Evolutionary conservation across 2,329 filamentous ascomycete species (phyloP).

Genomic region (Fusarium verrucosum): DNA sequence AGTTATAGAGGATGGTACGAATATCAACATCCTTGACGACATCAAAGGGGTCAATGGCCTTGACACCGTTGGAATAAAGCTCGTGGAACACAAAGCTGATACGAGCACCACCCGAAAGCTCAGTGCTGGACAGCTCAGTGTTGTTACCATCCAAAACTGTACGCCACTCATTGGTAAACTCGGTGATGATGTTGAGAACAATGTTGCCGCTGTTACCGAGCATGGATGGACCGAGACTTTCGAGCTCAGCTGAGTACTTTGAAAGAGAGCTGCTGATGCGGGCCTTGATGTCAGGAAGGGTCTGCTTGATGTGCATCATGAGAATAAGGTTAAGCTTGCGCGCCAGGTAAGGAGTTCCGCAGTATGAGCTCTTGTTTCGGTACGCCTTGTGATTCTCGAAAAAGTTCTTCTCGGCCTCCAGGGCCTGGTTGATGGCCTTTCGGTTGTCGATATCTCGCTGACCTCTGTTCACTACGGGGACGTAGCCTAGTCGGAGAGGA

Average conservation of each 20-base stretch:
- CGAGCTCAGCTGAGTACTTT: constrained; percentile 87
- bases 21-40: constrained; percentile 98
- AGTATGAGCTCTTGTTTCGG: constrained; percentile 98
- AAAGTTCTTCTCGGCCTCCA: constrained; percentile 95
- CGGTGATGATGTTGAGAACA: constrained; percentile 97
- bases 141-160: constrained; percentile 97
- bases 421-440: constrained; percentile 87
- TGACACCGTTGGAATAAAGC: constrained; percentile 95
- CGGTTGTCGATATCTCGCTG: constrained; percentile 99
- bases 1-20: constrained; percentile 97
- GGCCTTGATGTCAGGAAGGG: constrained; percentile 96
- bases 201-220: constrained; percentile 97
- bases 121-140: constrained; percentile 91
- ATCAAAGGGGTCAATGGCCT: constrained; percentile 97
- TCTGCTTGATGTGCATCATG: constrained; percentile 99
- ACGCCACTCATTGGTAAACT: constrained; percentile 97
- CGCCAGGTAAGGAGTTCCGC: constrained; percentile 95
- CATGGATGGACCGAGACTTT: constrained; percentile 88
- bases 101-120: constrained; percentile 94
- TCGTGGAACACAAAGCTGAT: constrained; percentile 99
- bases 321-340: constrained; percentile 97
- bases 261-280: constrained; percentile 92
- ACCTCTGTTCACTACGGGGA: constrained; percentile 96
- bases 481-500: constrained; percentile 91
- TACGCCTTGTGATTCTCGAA: constrained; percentile 99